Evolutionary conservation across 2,329 filamentous ascomycete genomes (phyloP), one percentile per base, ranked within the genome.

Genomic region (Colletotrichum spaethianum): DNA sequence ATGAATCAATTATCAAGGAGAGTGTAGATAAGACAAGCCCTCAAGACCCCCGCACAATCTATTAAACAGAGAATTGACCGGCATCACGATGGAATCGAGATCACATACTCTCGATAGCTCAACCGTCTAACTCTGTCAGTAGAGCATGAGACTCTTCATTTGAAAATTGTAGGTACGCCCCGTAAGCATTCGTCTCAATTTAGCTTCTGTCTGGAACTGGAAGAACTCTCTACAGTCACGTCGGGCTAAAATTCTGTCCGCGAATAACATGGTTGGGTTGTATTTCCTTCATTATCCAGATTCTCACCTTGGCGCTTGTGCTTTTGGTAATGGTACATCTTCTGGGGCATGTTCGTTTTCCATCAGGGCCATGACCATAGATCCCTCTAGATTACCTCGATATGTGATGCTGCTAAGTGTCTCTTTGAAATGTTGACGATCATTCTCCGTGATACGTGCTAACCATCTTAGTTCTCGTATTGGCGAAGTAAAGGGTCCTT

Each of bases 141-240:
- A 92, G 90, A 92, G 90, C 89, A 89, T 91, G 86, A 91, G 90
- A 91, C 90, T 92, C 90, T 89, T 88, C 88, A 87, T 86, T 86
- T 87, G 83, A 86, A 87, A 85, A 84, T 83, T 87, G 84, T 83
- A 84, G 84, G 87, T 88, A 87, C 85, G 85, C 86, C 60, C 64
- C 69, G 14, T 38, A 50, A 62, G 60, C 11, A 46, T 4, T 4
- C 14, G 11, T 12, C 11, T 46, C 3, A 46, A 2, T 4, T 12
- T 12, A 8, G n/a, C 9, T 46, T 3, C 6, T 46, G 7, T 2
- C 9, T 20, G 2, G 8, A 18, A n/a, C n/a, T n/a, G n/a, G n/a
- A n/a, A n/a, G n/a, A 28, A 46, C 11, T 9, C 6, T 2, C 1
- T 31, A 4, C 7, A 61, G 42, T 3, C 28, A 57, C 55, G 55